Conservation (phyloP, 2,329 filamentous ascomycete species). For the Colletotrichum navitas region DNA sequence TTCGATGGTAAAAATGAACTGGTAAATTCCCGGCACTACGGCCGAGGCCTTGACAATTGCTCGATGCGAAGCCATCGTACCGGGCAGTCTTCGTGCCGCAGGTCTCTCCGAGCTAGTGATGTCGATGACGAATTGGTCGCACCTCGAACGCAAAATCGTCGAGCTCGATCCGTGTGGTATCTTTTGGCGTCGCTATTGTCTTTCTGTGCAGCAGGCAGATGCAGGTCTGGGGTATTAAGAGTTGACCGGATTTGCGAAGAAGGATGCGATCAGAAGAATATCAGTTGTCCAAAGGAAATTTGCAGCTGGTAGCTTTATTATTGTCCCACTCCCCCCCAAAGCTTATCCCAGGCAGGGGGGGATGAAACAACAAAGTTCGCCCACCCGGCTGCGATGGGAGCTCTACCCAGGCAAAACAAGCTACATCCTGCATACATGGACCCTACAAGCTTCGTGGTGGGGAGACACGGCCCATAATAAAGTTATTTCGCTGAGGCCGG, state of each 20-base stretch:
- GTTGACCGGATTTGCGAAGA: slow-evolving; percentile 32
- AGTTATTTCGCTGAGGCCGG: background rate
- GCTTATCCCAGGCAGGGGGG: slow-evolving; percentile 24
- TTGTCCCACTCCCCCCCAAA: slow-evolving; percentile 1
- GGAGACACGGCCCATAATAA: slow-evolving; percentile 9
- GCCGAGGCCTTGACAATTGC: slow-evolving; percentile 39
- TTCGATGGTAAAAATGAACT: slow-evolving; percentile 51
- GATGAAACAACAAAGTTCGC: slow-evolving; percentile 26
- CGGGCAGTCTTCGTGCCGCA: background rate
- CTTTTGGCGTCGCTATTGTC: background rate
- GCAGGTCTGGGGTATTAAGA: slow-evolving; percentile 2
- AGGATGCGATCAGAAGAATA: slow-evolving; percentile 8
- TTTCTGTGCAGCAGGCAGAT: background rate
- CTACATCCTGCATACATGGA: background rate
- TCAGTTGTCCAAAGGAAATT: background rate
- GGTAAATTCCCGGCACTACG: slow-evolving; percentile 50
- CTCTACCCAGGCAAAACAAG: slow-evolving; percentile 17
- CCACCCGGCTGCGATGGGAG: slow-evolving; percentile 20
- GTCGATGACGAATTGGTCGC: background rate
- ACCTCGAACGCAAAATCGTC: background rate
- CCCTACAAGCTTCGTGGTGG: background rate
- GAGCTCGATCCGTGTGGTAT: background rate
- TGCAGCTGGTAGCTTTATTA: slow-evolving; percentile 20
- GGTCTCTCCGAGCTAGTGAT: background rate
- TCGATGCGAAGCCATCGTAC: slow-evolving; percentile 6